Percentiles rank a stretch among this genome's conserved stretches.
Conservation (phyloP, 371 early-diverging fungal genomes). For the Mortierella sp. region DNA sequence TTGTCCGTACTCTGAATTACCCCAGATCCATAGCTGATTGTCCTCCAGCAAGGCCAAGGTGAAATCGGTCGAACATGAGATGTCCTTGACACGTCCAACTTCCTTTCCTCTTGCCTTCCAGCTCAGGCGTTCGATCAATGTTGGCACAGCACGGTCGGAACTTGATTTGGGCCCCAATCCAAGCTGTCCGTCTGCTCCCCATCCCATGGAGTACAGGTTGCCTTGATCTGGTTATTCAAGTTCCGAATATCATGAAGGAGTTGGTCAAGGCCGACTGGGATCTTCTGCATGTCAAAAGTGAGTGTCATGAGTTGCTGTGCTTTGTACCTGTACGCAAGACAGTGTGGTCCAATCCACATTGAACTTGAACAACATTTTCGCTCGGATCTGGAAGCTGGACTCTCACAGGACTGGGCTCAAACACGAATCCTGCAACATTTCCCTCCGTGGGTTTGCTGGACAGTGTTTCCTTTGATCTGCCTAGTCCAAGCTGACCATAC, state of each 20-base stretch:
- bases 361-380: slow-evolving; percentile 62
- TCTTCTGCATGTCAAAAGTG: neutral
- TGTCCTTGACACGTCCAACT: slow-evolving; percentile 56
- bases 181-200: slow-evolving; percentile 86
- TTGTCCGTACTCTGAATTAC: slow-evolving; percentile 87
- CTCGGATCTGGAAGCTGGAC: slow-evolving; percentile 30
- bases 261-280: neutral
- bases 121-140: slow-evolving; percentile 55
- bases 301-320: neutral
- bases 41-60: slow-evolving; percentile 69
- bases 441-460: slow-evolving; percentile 19
- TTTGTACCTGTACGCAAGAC: slow-evolving; percentile 66
- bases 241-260: too few species aligned
- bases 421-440: slow-evolving; percentile 27
- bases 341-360: slow-evolving; percentile 82
- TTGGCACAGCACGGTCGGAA: slow-evolving; percentile 60
- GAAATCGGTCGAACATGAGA: slow-evolving; percentile 78
- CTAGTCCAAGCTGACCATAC: slow-evolving; percentile 56
- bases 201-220: slow-evolving; percentile 78
- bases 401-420: slow-evolving; percentile 35
- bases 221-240: slow-evolving; percentile 39
- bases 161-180: slow-evolving; percentile 67
- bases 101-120: slow-evolving; percentile 34
- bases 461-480: slow-evolving; percentile 41
- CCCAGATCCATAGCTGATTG: slow-evolving; percentile 78